Conservation (phyloP, 306 rosid species). For the Cucurbita argyrosperma region DNA sequence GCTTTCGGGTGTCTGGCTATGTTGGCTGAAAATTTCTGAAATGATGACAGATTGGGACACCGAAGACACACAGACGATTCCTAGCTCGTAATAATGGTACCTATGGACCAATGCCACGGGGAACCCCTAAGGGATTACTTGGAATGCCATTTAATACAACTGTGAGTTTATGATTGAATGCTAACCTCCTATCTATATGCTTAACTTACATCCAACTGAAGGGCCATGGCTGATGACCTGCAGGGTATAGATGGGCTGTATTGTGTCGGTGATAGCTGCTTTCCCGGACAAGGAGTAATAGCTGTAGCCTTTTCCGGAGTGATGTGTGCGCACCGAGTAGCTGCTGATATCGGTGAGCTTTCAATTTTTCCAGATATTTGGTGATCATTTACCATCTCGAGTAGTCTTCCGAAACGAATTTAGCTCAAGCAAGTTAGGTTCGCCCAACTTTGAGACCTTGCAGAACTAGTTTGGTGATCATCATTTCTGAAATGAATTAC, state of each 20-base stretch:
- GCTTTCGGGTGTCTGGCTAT: constrained; percentile 55
- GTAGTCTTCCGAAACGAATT: neutral
- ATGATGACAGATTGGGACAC: constrained; percentile 73
- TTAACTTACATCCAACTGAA: constrained; percentile 7
- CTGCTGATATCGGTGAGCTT: constrained; percentile 77
- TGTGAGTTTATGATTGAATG: constrained; percentile 28
- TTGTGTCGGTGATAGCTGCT: constrained; percentile 98
- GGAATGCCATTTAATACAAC: constrained; percentile 99
- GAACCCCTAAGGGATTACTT: constrained; percentile 67
- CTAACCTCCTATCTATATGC: neutral
- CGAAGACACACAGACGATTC: constrained; percentile 81
- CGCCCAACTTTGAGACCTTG: too few relatives aligned
- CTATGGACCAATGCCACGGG: constrained; percentile 89
- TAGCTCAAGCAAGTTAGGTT: neutral
- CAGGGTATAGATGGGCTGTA: constrained; percentile 82
- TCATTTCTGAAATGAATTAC: neutral
- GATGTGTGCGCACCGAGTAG: constrained; percentile 94
- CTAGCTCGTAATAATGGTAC: constrained; percentile 83
- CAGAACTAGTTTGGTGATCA: neutral
- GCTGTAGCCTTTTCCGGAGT: constrained; percentile 94
- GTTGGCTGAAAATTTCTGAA: neutral
- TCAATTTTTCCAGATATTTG: neutral
- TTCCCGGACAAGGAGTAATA: constrained; percentile 98
- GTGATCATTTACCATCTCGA: neutral
- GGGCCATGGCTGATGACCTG: constrained; percentile 12